These are phyloP conservation scores for Colletotrichum sp. DNA, from an alignment of 2,329 filamentous ascomycete species.

Conservation along the genomic window DNA sequence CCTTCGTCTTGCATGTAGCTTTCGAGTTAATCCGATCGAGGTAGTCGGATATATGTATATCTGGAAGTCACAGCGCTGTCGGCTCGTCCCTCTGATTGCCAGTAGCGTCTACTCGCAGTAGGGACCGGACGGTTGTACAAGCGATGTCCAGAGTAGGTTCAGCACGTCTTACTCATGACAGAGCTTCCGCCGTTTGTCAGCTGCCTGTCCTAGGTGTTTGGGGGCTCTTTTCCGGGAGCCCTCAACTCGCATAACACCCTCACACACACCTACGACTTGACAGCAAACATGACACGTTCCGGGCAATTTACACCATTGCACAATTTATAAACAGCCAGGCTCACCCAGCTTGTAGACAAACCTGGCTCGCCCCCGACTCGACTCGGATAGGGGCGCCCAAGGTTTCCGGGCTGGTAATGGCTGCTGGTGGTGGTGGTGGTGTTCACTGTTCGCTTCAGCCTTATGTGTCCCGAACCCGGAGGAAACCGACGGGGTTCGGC, in stretches of 20 bases:
- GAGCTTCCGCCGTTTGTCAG: neutral
- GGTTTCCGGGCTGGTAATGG: neutral
- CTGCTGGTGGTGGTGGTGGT: neutral
- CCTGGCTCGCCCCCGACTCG: neutral
- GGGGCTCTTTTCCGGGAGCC: neutral
- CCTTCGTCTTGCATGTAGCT: neutral
- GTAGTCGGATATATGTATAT: neutral
- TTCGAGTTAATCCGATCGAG: neutral
- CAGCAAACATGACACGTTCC: neutral
- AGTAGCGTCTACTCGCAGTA: too few species aligned
- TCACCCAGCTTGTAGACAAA: neutral
- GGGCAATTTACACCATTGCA: neutral
- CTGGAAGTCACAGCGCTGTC: neutral
- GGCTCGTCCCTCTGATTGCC: neutral
- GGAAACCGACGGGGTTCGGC: neutral
- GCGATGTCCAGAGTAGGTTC: neutral
- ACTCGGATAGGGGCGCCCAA: neutral
- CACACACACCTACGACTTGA: neutral
- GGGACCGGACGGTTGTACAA: too few species aligned
- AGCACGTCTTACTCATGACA: neutral
- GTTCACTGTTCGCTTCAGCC: neutral
- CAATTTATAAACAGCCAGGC: neutral
- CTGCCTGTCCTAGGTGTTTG: neutral
- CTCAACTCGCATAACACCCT: neutral
- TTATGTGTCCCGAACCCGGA: neutral